phyloP scores from a whole-genome alignment of 176 grass and related monocot species.

The Paspalum notatum region DNA sequence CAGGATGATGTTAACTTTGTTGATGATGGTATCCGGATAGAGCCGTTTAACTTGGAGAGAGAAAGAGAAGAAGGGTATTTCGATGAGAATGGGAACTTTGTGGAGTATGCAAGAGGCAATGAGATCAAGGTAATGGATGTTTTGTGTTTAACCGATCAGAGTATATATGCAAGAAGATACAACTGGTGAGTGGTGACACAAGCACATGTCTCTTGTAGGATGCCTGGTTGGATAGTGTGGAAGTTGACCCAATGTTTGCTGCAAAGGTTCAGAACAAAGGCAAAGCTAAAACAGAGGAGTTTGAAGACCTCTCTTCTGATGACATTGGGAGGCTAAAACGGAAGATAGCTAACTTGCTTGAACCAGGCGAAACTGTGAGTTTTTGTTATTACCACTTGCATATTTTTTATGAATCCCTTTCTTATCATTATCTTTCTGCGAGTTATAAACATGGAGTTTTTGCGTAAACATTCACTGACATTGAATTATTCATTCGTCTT shows the following conservation, averaged over 20 bases:
- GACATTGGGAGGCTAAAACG: constrained; percentile 93
- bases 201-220: constrained; percentile 59
- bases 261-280: constrained; percentile 48
- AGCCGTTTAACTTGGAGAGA: constrained; percentile 96
- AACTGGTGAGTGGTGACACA: constrained; percentile 24
- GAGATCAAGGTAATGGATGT: constrained; percentile 69
- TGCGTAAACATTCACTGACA: neutral
- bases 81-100: constrained; percentile 88
- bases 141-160: constrained; percentile 16
- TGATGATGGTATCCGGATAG: constrained; percentile 84
- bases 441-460: neutral
- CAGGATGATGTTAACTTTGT: constrained; percentile 78
- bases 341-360: constrained; percentile 80
- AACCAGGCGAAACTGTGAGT: constrained; percentile 81
- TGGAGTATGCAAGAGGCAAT: constrained; percentile 76
- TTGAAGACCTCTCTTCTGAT: constrained; percentile 83
- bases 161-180: neutral
- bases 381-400: constrained; percentile 32
- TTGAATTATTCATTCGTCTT: neutral
- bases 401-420: neutral
- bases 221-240: constrained; percentile 86
- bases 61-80: constrained; percentile 98
- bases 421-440: neutral
- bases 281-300: constrained; percentile 65
- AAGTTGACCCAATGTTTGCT: constrained; percentile 64